A percentile compares a stretch with the other conserved stretches of the same genome.
Conservation (phyloP, 495 filamentous ascomycete genomes). For the Aspergillus funiculosus region DNA sequence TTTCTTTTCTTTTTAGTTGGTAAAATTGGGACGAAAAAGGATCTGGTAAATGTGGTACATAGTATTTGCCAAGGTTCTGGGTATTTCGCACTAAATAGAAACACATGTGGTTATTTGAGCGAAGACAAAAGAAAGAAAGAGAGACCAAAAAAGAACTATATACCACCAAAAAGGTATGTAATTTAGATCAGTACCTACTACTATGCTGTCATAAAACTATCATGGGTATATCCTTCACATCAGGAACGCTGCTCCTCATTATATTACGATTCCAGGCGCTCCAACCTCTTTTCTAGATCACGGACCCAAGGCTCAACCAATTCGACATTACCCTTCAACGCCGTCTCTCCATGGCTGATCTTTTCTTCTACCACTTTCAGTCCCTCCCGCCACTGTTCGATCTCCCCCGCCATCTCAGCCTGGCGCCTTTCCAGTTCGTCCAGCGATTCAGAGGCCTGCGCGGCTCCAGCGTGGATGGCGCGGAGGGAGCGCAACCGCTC, state of each 20-base stretch:
- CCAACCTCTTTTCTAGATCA: conserved; percentile 72
- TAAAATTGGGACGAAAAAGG: background rate
- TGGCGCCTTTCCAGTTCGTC: conserved; percentile 72
- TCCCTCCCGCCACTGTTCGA: conserved; percentile 79
- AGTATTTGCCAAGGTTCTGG: too few relatives aligned
- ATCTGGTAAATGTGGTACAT: background rate
- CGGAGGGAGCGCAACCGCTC: conserved; percentile 80
- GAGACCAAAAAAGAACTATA: too few relatives aligned
- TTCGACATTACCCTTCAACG: conserved; percentile 71
- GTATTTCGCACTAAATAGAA: too few relatives aligned
- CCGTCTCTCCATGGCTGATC: conserved; percentile 59
- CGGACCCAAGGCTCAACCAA: conserved; percentile 84
- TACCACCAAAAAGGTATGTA: too few relatives aligned
- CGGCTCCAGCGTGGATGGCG: conserved; percentile 80
- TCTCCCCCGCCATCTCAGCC: conserved; percentile 73
- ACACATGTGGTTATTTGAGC: background rate
- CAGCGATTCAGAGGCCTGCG: conserved; percentile 73
- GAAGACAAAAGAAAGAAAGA: background rate
- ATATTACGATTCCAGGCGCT: conserved; percentile 34
- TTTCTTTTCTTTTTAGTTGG: background rate
- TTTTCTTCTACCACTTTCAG: conserved; percentile 71
- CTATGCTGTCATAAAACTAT: too few relatives aligned
- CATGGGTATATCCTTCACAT: conserved; percentile 9
- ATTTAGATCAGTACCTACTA: too few relatives aligned
- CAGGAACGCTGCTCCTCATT: background rate